Percentiles rank a stretch among this genome's conserved stretches.
Conservation (phyloP, 2,329 filamentous ascomycete species). For the Cercospora brassicicola region DNA sequence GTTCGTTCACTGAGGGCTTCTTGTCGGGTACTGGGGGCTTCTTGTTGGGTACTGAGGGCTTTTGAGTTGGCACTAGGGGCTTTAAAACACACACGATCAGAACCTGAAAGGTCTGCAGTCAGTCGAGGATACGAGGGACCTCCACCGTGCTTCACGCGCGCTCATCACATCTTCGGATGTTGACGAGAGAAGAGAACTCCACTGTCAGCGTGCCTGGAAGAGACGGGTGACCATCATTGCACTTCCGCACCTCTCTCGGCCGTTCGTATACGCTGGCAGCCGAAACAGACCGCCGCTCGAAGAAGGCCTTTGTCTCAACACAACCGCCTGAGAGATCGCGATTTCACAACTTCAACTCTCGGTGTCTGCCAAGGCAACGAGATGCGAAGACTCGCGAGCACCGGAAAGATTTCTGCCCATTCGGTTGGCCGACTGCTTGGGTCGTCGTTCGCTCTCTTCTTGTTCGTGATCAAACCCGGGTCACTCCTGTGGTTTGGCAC, state of each 20-base stretch:
- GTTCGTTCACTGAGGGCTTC: neutral
- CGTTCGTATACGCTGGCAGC: neutral
- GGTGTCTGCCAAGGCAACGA: neutral
- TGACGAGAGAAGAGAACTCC: neutral
- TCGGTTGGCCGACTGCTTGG: neutral
- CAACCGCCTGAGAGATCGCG: neutral
- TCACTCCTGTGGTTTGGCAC: neutral
- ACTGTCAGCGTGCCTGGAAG: neutral
- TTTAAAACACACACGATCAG: slow-evolving; percentile 1
- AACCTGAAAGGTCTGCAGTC: neutral
- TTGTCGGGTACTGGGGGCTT: neutral
- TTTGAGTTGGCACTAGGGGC: neutral
- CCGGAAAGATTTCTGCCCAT: neutral
- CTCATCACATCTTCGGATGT: slow-evolving; percentile 1
- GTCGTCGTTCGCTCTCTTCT: slow-evolving; percentile 1
- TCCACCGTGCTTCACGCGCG: neutral
- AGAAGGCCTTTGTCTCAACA: slow-evolving; percentile 2
- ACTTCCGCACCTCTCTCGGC: slow-evolving; percentile 5
- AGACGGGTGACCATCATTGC: neutral
- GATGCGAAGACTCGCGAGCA: neutral
- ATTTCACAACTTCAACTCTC: neutral
- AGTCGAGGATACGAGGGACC: neutral
- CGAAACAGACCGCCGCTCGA: neutral
- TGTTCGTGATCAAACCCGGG: neutral
- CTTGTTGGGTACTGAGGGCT: neutral